Base-by-base conservation (phyloP, 129 eudicot species). In the Helianthus tuberosus region DNA sequence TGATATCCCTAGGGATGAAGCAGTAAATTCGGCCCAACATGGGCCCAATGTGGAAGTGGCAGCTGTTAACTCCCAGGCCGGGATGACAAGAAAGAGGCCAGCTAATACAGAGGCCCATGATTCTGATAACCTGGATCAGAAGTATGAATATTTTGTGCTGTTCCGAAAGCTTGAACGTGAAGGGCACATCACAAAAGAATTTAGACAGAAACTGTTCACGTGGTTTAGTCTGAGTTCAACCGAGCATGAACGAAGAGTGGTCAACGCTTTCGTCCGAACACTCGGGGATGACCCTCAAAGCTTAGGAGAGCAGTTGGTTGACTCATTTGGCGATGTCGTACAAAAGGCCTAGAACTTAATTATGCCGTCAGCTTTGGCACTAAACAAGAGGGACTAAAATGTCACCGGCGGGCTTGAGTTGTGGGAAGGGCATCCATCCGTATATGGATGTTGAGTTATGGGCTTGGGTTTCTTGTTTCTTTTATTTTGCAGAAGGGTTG, bases 201-300 rank as follows among this genome's bases (percentile, higher is more conserved):
- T 92, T 76, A 85, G 96, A 67, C 71, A 81, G 70, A 93, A 86
- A 38, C 60, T 93, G 75, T 79, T 93, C 35, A 93, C 96, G 5
- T 93, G 98, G 98, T 90, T 87, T 67, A 90, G 98, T 68, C 81
- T 93, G 75, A 78, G 92, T 66, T 93, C 96, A 41, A 93, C 88
- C 1, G 96, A 86, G 71, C 89, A 93, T 74, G 96, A 93, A 64
- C 86, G 96, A 2, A 85, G 91, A 64, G 98, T 93, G 72, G 92
- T 93, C 13, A 82, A 90, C 80, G 86, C 98, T 5, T 93, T 78
- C 50, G 86, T 93, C 47, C 95, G 75, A 47, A 83, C 92, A 7
- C 76, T 93, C 2, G 54, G 70, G n/a, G 92, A 93, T 60, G 98
- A 93, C 69, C 98, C 92, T 6, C 70, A 75, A 77, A 89, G 96